Base-by-base conservation (phyloP, 805 yeast genomes). In the Phaffomyces opuntiae region DNA sequence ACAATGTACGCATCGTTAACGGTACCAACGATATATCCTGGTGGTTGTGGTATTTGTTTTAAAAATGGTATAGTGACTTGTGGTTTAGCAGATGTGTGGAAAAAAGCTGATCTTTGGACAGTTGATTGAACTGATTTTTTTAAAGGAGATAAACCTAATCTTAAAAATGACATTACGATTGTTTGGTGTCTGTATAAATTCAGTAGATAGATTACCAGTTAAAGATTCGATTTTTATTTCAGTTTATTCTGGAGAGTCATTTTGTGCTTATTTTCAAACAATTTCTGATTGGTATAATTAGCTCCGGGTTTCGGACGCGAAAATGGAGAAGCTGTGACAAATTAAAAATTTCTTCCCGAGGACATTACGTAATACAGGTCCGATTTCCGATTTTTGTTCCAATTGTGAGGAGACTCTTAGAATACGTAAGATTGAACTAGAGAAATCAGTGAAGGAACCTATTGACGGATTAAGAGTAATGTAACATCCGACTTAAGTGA, bases 21-120 rank as follows among this genome's bases (percentile, higher is more conserved):
- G 7, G 90, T 80, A n/a, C 97, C 98, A 40, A 82, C 82, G 47
- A 91, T 82, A 63, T 84, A 74, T 35, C 97, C 98, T 38, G 97
- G 87, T 33, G 95, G 91, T 67, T 87, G 95, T 47, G 83, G 82
- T 49, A 80, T 77, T 40, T 75, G 70, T 53, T 79, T 80, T 67
- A 78, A 54, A 65, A 77, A 68, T 63, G 74, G 65, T 44, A 72
- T 70, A 25, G 70, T 70, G 44, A 70, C 57, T 55, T 60, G 66
- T 51, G 49, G 57, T 17, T 57, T 53, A n/a, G 63, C 49, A 7
- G 65, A 54, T n/a, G 60, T 55, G 51, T 55, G 59, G 47, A 56
- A 47, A 9, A 47, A 32, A 29, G 49, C 40, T 9, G 44, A 31
- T 38, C 40, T 40, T 17, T 39, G 37, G 19, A 39, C 38, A 32